A percentile compares a stretch with the other conserved stretches of the same genome.
Evolutionary conservation across 441 rosid genomes (phyloP).

Genomic region (Jatropha podagrica): DNA sequence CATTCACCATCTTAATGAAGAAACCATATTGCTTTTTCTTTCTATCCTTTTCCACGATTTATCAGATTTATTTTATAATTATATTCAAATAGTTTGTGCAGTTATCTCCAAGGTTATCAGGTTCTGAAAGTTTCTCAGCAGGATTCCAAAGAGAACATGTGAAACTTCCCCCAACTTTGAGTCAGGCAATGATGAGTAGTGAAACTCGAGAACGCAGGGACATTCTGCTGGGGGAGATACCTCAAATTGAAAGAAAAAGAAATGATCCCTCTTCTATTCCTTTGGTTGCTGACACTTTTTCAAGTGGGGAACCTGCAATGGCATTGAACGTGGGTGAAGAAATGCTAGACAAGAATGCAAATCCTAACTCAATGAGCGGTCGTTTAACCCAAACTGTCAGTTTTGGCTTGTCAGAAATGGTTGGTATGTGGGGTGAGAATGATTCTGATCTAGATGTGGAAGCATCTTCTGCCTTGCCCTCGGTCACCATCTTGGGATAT

Average conservation of each 20-base stretch:
- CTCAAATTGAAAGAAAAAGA: neutral
- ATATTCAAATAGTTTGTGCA: neutral
- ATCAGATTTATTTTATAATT: neutral
- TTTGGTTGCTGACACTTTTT: too few relatives aligned
- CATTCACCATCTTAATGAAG: neutral
- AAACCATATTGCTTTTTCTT: neutral
- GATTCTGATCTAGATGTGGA: neutral
- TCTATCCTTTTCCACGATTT: neutral
- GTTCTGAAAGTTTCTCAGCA: neutral
- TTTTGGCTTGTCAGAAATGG: conserved; percentile 11
- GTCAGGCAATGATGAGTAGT: too few relatives aligned
- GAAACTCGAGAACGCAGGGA: neutral
- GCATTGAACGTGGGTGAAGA: too few relatives aligned
- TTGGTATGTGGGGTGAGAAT: neutral
- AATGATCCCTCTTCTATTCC: neutral
- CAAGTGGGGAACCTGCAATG: too few relatives aligned
- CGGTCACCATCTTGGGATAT: conserved; percentile 1
- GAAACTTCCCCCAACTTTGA: neutral
- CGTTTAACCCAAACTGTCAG: too few relatives aligned
- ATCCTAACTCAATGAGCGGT: too few relatives aligned
- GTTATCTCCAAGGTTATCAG: neutral
- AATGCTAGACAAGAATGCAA: too few relatives aligned
- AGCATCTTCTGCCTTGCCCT: neutral
- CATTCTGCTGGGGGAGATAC: neutral
- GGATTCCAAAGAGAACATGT: neutral